Evolutionary conservation across 2,329 filamentous ascomycete genomes (phyloP).

Genomic region (Fusarium protoensiforme): DNA sequence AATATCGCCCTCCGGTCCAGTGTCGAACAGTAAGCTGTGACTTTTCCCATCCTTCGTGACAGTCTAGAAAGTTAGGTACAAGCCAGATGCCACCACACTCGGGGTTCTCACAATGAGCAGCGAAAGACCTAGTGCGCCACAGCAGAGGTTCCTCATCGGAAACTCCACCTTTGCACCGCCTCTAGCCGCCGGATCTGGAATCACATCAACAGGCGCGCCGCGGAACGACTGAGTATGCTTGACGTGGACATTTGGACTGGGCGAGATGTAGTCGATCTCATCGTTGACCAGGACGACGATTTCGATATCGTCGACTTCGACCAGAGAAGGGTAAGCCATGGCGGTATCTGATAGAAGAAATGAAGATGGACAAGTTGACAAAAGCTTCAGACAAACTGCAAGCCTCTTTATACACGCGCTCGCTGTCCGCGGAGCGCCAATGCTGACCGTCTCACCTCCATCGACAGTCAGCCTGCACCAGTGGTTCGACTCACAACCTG

Average conservation of each 20-base stretch:
- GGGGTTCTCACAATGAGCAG: conserved; percentile 56
- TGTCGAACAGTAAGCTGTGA: conserved; percentile 54
- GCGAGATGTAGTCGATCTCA: conserved; percentile 64
- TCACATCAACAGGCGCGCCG: conserved; percentile 52
- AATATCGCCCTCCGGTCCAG: conserved; percentile 61
- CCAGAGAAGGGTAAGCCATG: background rate
- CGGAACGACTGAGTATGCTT: conserved; percentile 55
- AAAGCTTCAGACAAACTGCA: background rate
- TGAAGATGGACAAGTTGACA: background rate
- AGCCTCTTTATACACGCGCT: conserved; percentile 5
- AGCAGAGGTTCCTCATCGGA: conserved; percentile 62
- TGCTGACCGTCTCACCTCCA: conserved; percentile 4
- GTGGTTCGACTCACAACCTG: background rate
- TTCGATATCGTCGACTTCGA: conserved; percentile 50
- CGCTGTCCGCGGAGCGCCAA: background rate
- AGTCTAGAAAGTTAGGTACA: conserved; percentile 47
- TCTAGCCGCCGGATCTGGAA: conserved; percentile 46
- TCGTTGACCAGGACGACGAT: conserved; percentile 64
- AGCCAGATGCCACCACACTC: background rate
- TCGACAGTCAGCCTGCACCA: background rate
- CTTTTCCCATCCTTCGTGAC: conserved; percentile 55
- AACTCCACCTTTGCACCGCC: conserved; percentile 57
- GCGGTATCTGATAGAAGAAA: background rate
- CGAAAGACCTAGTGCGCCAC: conserved; percentile 65
- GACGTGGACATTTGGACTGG: conserved; percentile 55